Conservation (phyloP, 2,329 filamentous ascomycete species). For the Penicillium expansum region DNA sequence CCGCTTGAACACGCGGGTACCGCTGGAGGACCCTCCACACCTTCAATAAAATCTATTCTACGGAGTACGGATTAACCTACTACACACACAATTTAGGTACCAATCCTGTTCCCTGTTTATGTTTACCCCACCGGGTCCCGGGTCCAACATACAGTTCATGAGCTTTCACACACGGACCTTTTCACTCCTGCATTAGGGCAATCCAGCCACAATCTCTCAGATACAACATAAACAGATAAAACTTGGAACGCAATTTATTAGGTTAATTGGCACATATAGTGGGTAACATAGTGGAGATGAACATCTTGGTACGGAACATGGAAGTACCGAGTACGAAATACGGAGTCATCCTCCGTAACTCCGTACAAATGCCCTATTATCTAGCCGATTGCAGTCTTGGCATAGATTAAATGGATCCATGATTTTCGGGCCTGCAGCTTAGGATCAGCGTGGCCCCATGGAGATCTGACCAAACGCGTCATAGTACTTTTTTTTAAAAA, state of each 20-base stretch:
- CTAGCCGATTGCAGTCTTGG: not conserved
- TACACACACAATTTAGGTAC: no score
- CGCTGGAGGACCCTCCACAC: no score
- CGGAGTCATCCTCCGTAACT: no score
- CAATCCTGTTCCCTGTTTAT: not conserved
- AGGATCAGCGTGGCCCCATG: constrained; percentile 4
- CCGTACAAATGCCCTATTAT: not conserved
- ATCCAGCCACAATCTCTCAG: not conserved
- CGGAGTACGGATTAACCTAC: no score
- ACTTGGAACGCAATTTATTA: not conserved
- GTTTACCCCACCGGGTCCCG: no score
- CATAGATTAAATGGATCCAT: constrained; percentile 1
- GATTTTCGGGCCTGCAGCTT: not conserved
- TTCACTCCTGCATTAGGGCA: constrained; percentile 1
- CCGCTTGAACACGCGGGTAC: not conserved
- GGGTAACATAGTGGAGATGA: not conserved
- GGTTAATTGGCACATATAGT: not conserved
- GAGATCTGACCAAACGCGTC: constrained; percentile 3
- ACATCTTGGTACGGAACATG: not conserved
- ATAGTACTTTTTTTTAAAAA: not conserved
- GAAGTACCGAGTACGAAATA: no score
- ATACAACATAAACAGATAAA: no score
- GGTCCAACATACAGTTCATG: not conserved
- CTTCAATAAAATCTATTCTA: no score
- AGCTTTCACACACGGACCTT: not conserved